Evolutionary conservation across 2,329 filamentous ascomycete species (phyloP), one percentile per base, ranked within the genome.

Genomic region (Diatrype stigma): DNA sequence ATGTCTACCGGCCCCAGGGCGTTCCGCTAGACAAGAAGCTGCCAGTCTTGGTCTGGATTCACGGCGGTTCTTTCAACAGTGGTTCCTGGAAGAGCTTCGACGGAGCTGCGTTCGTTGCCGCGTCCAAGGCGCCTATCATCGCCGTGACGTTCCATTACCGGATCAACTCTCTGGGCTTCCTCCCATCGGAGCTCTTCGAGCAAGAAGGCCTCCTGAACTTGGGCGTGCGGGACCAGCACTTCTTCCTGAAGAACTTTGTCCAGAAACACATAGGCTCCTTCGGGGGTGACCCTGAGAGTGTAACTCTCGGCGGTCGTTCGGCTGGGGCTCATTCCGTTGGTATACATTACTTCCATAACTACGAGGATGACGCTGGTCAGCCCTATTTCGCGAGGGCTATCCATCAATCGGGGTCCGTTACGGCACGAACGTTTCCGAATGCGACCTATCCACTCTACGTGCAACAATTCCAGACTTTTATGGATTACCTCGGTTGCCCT

Each of bases 31-130:
- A 55, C 38, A 56, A 66, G 50, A 71, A 70, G 37, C 65, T 73
- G 0, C 70, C 70, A 0, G 66, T 71, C 0, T 58, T 72, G 1
- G 63, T 72, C 1, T 73, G 70, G 64, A 70, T 72, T n/a, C 69
- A 73, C 21, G 70, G 70, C 19, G 70, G 70, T 0, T 62, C 67
- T 5, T 72, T 73, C 38, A 63, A 60, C 14, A 49, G 59, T 2
- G 69, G 68, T 6, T 66, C 60, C 46, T 68, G 63, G 56, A 60
- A 53, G 19, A 68, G 63, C 47, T 67, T 71, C n/a, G 69, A 71
- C 10, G 70, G 59, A 2, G 65, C 68, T 10, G 59, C 62, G 7
- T 62, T 64, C 10, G 61, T 58, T 12, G 59, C 61, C 2, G 52
- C 53, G 2, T 63, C 63, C 4, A 51, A 56, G 7, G 59, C 57